phyloP scores from a whole-genome alignment of 2,329 filamentous ascomycete genomes.

The Chaetomiaceae sp. region DNA sequence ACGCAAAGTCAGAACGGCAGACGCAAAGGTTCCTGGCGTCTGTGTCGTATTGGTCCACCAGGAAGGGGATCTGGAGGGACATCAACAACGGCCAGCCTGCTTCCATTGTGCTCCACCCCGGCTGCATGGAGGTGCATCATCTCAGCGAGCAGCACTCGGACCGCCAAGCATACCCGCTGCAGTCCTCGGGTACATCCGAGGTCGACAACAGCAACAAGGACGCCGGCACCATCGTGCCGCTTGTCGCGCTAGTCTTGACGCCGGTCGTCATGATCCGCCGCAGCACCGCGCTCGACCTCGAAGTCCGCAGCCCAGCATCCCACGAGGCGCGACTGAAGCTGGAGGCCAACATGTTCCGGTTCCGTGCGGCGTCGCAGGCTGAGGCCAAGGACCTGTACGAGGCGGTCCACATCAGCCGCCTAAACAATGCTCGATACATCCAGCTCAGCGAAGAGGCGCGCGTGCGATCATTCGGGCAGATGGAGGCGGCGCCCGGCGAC shows the following conservation, averaged over 20 bases:
- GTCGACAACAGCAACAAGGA: constrained; percentile 30
- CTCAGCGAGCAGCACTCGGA: constrained; percentile 34
- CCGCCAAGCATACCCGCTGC: constrained; percentile 29
- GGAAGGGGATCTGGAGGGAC: constrained; percentile 56
- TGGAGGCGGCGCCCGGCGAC: constrained; percentile 44
- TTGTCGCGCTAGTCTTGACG: constrained; percentile 77
- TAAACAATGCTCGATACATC: constrained; percentile 88
- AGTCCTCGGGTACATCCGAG: constrained; percentile 33
- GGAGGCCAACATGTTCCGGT: constrained; percentile 75
- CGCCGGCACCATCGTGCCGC: constrained; percentile 38
- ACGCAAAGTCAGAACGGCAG: constrained; percentile 38
- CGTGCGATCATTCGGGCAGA: constrained; percentile 67
- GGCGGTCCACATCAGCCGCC: constrained; percentile 80
- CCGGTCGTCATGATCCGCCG: constrained; percentile 85
- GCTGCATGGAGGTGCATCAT: constrained; percentile 54
- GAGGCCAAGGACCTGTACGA: constrained; percentile 81
- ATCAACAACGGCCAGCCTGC: constrained; percentile 47
- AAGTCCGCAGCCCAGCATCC: constrained; percentile 82
- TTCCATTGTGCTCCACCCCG: constrained; percentile 52
- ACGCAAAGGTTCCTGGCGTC: constrained; percentile 45
- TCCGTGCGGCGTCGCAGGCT: constrained; percentile 69
- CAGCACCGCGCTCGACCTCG: constrained; percentile 88
- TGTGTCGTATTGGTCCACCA: constrained; percentile 60
- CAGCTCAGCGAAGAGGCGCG: constrained; percentile 60
- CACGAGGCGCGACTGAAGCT: constrained; percentile 63